These are phyloP conservation scores for Centrapalus pauciflorus DNA, from an alignment of 129 eudicot species.

Conservation along the genomic window DNA sequence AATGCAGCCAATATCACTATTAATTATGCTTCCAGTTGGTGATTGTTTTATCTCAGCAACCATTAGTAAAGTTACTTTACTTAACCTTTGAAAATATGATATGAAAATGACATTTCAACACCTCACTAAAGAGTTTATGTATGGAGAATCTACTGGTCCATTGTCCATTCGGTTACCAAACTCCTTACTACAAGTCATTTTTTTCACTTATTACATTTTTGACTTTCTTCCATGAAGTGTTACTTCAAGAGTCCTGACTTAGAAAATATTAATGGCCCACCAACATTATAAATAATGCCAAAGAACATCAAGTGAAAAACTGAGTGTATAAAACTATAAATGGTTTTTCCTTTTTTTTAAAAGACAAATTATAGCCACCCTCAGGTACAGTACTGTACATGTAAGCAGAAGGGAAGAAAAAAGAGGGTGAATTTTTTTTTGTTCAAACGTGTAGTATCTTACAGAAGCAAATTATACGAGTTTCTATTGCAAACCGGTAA, in stretches of 20 bases:
- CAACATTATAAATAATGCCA: conserved; percentile 3
- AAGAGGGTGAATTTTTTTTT: background rate
- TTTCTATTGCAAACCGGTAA: background rate
- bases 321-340: background rate
- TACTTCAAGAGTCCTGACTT: conserved; percentile 4
- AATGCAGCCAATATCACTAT: background rate
- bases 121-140: background rate
- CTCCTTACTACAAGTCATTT: background rate
- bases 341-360: background rate
- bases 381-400: conserved; percentile 1
- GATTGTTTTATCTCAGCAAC: background rate
- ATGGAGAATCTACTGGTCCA: background rate
- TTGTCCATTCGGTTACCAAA: background rate
- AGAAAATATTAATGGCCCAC: conserved; percentile 5
- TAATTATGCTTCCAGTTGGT: background rate
- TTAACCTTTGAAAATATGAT: background rate
- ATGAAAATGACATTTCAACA: background rate
- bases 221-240: background rate
- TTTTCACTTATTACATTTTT: background rate
- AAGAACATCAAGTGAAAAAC: conserved; percentile 5
- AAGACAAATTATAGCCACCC: background rate
- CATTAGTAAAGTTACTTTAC: background rate
- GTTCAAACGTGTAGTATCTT: background rate
- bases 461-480: background rate
- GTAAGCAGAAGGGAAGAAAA: background rate